phyloP scores from a whole-genome alignment of 768 basidiomycete genomes.

The Mycena kentingensis region DNA sequence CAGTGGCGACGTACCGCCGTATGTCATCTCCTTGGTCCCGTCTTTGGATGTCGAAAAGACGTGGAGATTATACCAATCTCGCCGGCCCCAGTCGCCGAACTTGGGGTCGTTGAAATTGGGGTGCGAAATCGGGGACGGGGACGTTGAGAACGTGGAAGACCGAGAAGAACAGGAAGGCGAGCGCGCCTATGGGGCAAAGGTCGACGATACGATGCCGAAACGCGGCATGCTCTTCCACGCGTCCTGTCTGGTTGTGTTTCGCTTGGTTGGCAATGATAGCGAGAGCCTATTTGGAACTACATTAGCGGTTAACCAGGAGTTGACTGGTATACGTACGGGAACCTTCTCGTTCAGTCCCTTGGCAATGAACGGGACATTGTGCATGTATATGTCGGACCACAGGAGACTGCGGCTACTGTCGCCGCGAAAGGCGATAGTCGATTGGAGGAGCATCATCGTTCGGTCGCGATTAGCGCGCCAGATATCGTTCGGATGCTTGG shows the following conservation, averaged over 20 bases:
- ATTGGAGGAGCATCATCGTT: too few species aligned
- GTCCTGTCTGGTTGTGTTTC: conserved; percentile 35
- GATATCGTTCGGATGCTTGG: conserved; percentile 13
- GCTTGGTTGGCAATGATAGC: conserved; percentile 30
- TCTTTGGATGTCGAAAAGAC: background rate
- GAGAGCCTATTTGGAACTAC: conserved; percentile 26
- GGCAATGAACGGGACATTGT: too few species aligned
- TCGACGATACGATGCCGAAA: conserved; percentile 34
- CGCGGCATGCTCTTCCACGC: conserved; percentile 33
- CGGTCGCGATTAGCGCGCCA: too few species aligned
- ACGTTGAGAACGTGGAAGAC: conserved; percentile 33
- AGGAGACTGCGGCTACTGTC: too few species aligned
- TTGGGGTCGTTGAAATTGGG: too few species aligned
- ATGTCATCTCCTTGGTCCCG: background rate
- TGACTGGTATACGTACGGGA: background rate
- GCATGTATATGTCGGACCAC: too few species aligned
- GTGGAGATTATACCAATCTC: background rate
- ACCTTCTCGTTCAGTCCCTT: background rate
- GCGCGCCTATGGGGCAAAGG: too few species aligned
- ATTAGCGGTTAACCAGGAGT: background rate
- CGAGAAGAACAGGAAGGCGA: conserved; percentile 29
- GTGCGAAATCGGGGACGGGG: conserved; percentile 24
- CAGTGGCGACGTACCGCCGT: background rate
- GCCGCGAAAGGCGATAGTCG: too few species aligned
- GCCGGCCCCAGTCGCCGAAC: background rate